Evolutionary conservation across 768 basidiomycete species (phyloP), one percentile per base, ranked within the genome.

Genomic region (Flagelloscypha sp.): DNA sequence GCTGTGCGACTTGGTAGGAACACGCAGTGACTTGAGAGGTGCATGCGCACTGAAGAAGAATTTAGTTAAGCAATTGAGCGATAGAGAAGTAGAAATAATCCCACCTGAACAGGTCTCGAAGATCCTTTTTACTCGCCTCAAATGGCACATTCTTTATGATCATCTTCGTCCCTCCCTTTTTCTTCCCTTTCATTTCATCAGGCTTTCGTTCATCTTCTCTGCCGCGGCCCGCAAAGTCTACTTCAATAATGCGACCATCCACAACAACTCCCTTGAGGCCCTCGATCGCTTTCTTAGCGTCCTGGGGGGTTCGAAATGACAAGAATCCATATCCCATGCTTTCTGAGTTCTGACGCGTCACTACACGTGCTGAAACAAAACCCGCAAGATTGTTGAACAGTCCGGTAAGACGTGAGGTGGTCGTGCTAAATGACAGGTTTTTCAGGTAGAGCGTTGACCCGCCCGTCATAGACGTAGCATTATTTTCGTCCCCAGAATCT

Each of bases 91-190:
- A 30, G 27, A 15, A 36, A 13, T 15, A n/a, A 3, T 70, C 82
- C 37, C 44, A 93, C 89, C 83, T 72, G 56, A 98, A 95, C 23
- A 98, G 57, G 42, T 86, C 84, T 36, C 84, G 68, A 17, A 99
- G 70, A 47, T 99, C 95, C 62, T 85, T 90, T 66, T 84, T 88
- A 27, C 83, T 83, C 29, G 84, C 88, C 58, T 99, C 95, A 63
- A 99, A 99, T 25, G 95, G 92, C 36, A 97, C 72, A 49, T 99
- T 99, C 76, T 97, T 98, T 46, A 98, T 89, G 33, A 98, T 78
- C 72, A 98, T 80, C 76, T 97, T 98, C 44, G 90, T 85, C 21
- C 51, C 63, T 11, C 48, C 54, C 28, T 59, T 62, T 32, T 46
- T 55, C 42, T 58, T 59, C 24, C 49, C 55, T 29, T 56, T 54